Evolutionary conservation across 2,329 filamentous ascomycete species (phyloP), one percentile per base, ranked within the genome.

Genomic region (Bertia moriformis): DNA sequence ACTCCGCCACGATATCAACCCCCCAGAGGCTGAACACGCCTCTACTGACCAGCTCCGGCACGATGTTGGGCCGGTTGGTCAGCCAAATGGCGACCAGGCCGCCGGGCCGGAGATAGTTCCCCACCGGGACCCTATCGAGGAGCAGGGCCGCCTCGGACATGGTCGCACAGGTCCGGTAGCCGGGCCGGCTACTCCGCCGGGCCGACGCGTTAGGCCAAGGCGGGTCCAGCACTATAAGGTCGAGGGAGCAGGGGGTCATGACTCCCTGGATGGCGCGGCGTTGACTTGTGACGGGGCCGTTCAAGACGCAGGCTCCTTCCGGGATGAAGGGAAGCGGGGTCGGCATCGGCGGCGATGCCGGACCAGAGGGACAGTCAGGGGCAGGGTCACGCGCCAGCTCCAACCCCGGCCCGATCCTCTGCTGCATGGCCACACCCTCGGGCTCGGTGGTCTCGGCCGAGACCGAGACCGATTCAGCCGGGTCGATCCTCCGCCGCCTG

Each of bases 121-220:
- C 57, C 2, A 86, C 45, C n/a, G 74, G 73, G 18, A 81, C 61
- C 10, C 58, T 58, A 3, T 57, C 56, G n/a, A 80, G 60, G 2
- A 80, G 60, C 1, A 49, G 39, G 12, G 58, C 53, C 40, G 76
- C 63, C 38, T 71, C 65, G 12, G 59, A 49, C 32, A 65, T 56
- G 42, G 59, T 58, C 38, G 59, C 50, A 4, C 66, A 64, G 4
- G 66, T 71, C 2, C 49, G 45, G 53, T 76, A 73, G 7, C 7
- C 7, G 7, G 22, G 49, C 49, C 60, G 56, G 38, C 50, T 64
- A 48, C 72, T 76, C 29, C 80, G 66, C 46, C 70, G 69, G 13
- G 74, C 83, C 4, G 83, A 88, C 36, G 77, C 71, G 51, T 86
- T 89, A 0, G 83, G 82, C 83, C 84, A 89, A 1, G 84, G 83